A percentile compares a stretch with the other conserved stretches of the same genome.
phyloP scores from a whole-genome alignment of 2,329 filamentous ascomycete species.

The Phoma sp. region DNA sequence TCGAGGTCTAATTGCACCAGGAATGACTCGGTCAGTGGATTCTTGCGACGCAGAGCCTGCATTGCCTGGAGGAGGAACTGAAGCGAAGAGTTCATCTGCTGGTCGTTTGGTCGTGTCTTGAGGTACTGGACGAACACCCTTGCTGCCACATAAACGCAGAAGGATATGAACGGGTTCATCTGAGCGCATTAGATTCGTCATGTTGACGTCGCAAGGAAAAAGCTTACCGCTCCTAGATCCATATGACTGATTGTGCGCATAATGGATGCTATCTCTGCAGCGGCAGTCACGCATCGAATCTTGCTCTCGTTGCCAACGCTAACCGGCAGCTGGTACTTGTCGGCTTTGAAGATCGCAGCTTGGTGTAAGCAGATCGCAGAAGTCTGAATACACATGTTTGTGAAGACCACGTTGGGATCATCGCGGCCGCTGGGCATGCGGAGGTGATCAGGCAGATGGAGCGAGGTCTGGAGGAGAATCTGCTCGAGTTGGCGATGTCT shows the following conservation, averaged over 20 bases:
- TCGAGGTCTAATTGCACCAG: slow-evolving; percentile 93
- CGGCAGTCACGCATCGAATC: slow-evolving; percentile 88
- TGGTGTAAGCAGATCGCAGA: slow-evolving; percentile 98
- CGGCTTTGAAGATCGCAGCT: slow-evolving; percentile 96
- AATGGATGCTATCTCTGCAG: slow-evolving; percentile 90
- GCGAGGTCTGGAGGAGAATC: slow-evolving; percentile 83
- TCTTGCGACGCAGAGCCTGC: slow-evolving; percentile 85
- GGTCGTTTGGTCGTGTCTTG: slow-evolving; percentile 90
- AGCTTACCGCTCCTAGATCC: slow-evolving; percentile 79
- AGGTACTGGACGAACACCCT: slow-evolving; percentile 95
- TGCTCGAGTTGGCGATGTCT: slow-evolving; percentile 89
- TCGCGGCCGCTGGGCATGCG: slow-evolving; percentile 78
- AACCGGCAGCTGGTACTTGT: slow-evolving; percentile 80
- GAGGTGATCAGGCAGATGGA: slow-evolving; percentile 80
- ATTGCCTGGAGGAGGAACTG: slow-evolving; percentile 91
- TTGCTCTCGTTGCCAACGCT: slow-evolving; percentile 89
- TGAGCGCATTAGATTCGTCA: slow-evolving; percentile 50
- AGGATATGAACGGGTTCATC: slow-evolving; percentile 96
- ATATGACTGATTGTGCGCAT: slow-evolving; percentile 95
- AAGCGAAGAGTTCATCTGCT: slow-evolving; percentile 78
- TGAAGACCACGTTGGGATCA: slow-evolving; percentile 87
- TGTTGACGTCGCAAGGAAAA: background rate
- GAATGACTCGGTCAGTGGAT: slow-evolving; percentile 93
- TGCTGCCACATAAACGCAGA: slow-evolving; percentile 94
- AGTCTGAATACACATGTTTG: slow-evolving; percentile 97